Percentiles rank a stretch among this genome's conserved stretches.
phyloP scores from a whole-genome alignment of 495 filamentous ascomycete genomes.

The Aeminium ludgeri region DNA sequence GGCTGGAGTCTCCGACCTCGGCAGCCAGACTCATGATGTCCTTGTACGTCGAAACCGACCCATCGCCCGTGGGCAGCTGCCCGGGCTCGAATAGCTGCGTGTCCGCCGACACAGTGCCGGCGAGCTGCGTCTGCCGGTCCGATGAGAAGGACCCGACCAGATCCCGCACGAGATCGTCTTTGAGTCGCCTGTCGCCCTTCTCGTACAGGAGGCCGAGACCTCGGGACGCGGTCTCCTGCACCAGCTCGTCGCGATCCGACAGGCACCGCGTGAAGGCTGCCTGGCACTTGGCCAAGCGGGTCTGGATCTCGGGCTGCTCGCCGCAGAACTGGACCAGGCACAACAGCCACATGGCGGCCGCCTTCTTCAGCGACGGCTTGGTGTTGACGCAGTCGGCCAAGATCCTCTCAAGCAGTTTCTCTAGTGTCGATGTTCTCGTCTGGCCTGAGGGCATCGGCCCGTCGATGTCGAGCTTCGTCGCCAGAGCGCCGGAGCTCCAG shows the following conservation, averaged over 20 bases:
- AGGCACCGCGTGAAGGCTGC: constrained; percentile 75
- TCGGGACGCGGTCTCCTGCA: constrained; percentile 86
- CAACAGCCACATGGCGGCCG: constrained; percentile 82
- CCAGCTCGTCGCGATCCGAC: constrained; percentile 73
- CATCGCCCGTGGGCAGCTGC: constrained; percentile 76
- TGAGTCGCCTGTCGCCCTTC: constrained; percentile 63
- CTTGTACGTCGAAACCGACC: constrained; percentile 80
- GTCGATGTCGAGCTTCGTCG: constrained; percentile 45
- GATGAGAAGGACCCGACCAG: constrained; percentile 78
- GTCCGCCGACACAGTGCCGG: constrained; percentile 64
- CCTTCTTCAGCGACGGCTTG: constrained; percentile 74
- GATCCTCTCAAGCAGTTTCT: constrained; percentile 44
- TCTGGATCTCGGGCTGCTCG: constrained; percentile 50
- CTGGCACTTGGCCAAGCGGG: constrained; percentile 60
- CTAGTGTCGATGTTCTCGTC: constrained; percentile 32
- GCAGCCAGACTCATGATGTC: constrained; percentile 85
- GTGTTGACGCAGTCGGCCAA: constrained; percentile 58
- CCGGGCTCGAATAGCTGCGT: constrained; percentile 93
- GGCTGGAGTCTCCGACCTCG: constrained; percentile 82
- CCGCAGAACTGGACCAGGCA: constrained; percentile 87
- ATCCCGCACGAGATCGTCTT: constrained; percentile 67
- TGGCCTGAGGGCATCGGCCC: constrained; percentile 19
- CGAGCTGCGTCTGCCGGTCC: constrained; percentile 44
- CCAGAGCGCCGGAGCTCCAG: constrained; percentile 54
- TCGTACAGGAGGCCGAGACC: constrained; percentile 84